phyloP scores from a whole-genome alignment of 176 grass and related monocot species.

The Lolium multiflorum region DNA sequence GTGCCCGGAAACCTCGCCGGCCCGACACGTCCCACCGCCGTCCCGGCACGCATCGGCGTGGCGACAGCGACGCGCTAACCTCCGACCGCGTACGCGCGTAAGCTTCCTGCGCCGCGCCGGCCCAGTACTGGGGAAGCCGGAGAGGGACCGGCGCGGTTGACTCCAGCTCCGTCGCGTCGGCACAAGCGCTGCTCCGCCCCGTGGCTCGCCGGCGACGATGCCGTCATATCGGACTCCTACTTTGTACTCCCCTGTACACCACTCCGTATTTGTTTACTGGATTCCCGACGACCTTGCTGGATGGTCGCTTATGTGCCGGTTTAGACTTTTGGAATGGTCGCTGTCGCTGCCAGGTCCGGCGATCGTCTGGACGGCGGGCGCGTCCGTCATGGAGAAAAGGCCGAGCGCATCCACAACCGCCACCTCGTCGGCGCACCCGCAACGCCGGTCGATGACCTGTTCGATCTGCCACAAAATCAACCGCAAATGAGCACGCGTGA shows the following conservation, averaged over 20 bases:
- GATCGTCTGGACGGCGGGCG: conserved; percentile 23
- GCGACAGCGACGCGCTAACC: conserved; percentile 37
- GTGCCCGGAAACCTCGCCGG: not conserved
- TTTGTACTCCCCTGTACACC: not conserved
- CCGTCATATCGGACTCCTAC: not conserved
- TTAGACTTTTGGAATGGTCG: not conserved
- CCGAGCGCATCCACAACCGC: not conserved
- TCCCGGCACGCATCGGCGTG: not conserved
- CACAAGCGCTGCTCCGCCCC: not conserved
- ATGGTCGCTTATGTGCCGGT: not conserved
- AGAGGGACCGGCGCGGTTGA: not conserved
- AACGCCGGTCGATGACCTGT: not conserved
- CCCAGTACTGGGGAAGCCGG: not conserved
- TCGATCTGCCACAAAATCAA: not conserved
- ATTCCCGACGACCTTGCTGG: not conserved
- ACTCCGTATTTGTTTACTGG: no score
- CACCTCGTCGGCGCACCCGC: not conserved
- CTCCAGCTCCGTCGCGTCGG: not conserved
- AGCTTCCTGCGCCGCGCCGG: not conserved
- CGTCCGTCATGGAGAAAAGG: not conserved
- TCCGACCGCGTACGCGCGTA: conserved; percentile 14
- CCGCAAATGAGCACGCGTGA: not conserved
- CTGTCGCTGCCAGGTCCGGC: not conserved
- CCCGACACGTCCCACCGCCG: conserved; percentile 29
- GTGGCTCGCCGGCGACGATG: no score